These are phyloP conservation scores for Calocybe indica DNA, from an alignment of 768 basidiomycete species.

Conservation along the genomic window DNA sequence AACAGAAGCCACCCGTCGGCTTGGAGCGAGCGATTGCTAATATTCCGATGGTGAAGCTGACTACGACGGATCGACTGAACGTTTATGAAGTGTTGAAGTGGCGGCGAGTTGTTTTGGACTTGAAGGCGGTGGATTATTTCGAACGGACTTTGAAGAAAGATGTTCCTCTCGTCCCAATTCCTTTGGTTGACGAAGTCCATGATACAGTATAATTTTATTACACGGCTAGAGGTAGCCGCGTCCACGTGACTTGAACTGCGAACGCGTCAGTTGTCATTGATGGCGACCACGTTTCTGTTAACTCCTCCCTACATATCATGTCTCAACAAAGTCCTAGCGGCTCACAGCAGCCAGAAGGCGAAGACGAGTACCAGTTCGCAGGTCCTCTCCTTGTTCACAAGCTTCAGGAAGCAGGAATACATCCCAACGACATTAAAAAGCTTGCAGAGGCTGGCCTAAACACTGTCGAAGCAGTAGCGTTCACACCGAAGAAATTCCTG, in stretches of 20 bases:
- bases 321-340: background rate
- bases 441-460: constrained; percentile 86
- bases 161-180: constrained; percentile 17
- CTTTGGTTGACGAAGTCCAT: background rate
- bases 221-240: background rate
- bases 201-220: background rate
- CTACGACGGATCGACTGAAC: constrained; percentile 57
- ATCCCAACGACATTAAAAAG: constrained; percentile 91
- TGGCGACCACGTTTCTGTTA: constrained; percentile 1
- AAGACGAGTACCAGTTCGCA: constrained; percentile 52
- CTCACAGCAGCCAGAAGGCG: constrained; percentile 34
- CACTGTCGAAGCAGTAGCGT: constrained; percentile 94
- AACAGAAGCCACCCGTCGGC: constrained; percentile 42
- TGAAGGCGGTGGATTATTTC: constrained; percentile 75
- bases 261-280: constrained; percentile 11
- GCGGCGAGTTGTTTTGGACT: constrained; percentile 76
- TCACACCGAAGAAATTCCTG: constrained; percentile 91
- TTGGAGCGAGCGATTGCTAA: constrained; percentile 64
- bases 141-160: constrained; percentile 57
- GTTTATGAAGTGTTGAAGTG: constrained; percentile 85
- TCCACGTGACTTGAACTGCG: constrained; percentile 4
- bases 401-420: constrained; percentile 84
- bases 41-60: constrained; percentile 61
- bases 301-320: constrained; percentile 3
- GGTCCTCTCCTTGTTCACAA: constrained; percentile 86